Conservation (phyloP, 208 protist genomes). For the Endotrypanum monterogeii region DNA sequence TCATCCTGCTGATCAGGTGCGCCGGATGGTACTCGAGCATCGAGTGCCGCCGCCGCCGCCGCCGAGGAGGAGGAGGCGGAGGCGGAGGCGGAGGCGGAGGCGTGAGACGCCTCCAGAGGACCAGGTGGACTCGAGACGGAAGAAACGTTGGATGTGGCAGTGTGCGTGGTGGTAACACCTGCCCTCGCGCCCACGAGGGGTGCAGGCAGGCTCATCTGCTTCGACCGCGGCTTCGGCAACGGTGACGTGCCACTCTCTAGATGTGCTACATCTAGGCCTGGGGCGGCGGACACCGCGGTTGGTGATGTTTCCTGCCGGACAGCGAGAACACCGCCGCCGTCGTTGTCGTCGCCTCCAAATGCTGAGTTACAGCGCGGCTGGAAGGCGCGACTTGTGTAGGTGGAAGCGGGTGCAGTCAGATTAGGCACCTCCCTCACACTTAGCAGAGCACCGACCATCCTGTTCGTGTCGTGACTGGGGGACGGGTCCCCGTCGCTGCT, state of each 20-base stretch:
- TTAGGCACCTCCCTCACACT: slow-evolving; percentile 1
- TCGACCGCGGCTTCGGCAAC: slow-evolving; percentile 24
- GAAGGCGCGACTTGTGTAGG: not conserved
- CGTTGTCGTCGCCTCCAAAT: not conserved
- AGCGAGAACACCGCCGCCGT: not conserved
- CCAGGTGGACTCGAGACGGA: not conserved
- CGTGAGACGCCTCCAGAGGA: not conserved
- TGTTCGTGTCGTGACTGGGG: slow-evolving; percentile 1
- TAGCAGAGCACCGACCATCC: slow-evolving; percentile 3
- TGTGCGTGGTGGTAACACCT: not conserved
- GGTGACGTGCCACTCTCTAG: not conserved
- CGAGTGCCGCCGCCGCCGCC: not conserved
- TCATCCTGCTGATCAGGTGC: not conserved
- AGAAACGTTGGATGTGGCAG: not conserved
- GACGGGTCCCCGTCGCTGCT: slow-evolving; percentile 1
- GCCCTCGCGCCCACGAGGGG: not conserved
- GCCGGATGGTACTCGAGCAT: not conserved
- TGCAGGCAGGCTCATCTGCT: slow-evolving; percentile 4
- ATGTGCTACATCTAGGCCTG: too few relatives aligned
- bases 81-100: too few relatives aligned
- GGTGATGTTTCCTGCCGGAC: not conserved
- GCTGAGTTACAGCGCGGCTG: not conserved
- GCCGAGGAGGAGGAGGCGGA: too few relatives aligned
- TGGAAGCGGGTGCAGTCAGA: not conserved
- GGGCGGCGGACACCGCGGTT: not conserved